A percentile compares a stretch with the other conserved stretches of the same genome.
Evolutionary conservation across 495 filamentous ascomycete genomes (phyloP).

Genomic region (Clohesyomyces aquaticus): DNA sequence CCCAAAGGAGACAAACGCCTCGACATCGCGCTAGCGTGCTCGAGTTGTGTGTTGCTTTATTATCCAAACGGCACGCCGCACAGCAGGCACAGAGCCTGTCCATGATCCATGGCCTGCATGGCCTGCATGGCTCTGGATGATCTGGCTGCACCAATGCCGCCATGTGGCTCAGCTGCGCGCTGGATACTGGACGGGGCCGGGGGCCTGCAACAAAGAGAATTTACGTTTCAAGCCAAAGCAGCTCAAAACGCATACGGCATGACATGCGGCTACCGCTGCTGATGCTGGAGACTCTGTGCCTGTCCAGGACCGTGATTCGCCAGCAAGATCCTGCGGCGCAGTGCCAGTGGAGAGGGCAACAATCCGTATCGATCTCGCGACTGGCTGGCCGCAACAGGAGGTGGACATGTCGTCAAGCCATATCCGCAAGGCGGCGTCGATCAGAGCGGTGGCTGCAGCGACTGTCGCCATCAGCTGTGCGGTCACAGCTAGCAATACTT

Average conservation of each 20-base stretch:
- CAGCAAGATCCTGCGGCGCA: not conserved
- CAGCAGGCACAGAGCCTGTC: slow-evolving; percentile 8
- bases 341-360: not conserved
- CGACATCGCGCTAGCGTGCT: not conserved
- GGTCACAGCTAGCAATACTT: not conserved
- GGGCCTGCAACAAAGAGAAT: not conserved
- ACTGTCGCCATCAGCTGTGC: slow-evolving; percentile 8
- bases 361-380: slow-evolving; percentile 4
- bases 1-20: not conserved
- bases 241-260: slow-evolving; percentile 8
- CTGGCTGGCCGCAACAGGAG: not conserved
- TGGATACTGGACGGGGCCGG: slow-evolving; percentile 5
- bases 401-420: slow-evolving; percentile 16
- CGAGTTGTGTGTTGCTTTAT: not conserved
- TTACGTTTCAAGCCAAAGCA: not conserved
- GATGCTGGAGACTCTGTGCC: not conserved
- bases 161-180: slow-evolving; percentile 34
- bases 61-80: slow-evolving; percentile 28
- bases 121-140: slow-evolving; percentile 2
- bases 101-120: slow-evolving; percentile 22
- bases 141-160: slow-evolving; percentile 12
- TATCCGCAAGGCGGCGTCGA: slow-evolving; percentile 34
- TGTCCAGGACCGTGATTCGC: not conserved
- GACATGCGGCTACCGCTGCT: slow-evolving; percentile 18
- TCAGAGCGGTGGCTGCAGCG: slow-evolving; percentile 31